Evolutionary conservation across 2,329 filamentous ascomycete species (phyloP), one percentile per base, ranked within the genome.

Genomic region (Sarocladium kiliense): DNA sequence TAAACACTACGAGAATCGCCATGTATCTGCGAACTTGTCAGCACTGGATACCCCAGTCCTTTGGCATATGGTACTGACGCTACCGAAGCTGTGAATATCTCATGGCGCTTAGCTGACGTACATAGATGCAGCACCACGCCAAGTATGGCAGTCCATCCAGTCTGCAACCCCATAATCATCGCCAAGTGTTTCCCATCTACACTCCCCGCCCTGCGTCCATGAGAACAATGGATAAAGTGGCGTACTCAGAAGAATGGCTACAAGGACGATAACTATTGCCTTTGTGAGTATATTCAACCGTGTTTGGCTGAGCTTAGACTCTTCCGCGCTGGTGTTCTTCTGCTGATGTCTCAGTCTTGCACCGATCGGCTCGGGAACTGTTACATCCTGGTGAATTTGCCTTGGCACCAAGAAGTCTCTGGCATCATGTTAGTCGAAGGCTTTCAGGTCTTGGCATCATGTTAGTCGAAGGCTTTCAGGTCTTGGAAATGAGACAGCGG

Each of bases 1-100:
- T 53, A 23, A 57, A 57, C 18, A 55, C 56, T n/a, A 57, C 39
- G 37, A 57, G 47, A 19, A 57, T 45, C 3, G 56, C 56, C 56
- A 57, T 55, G 23, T 57, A 57, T 27, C 56, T 57, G 34, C 19
- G 16, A 14, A 6, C 2, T 27, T n/a, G 37, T 56, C 30, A 45
- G 27, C 37, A 27, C n/a, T 45, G 16, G 27, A n/a, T 27, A 14
- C 26, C 30, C 19, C 45, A 7, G 14, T 19, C 26, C 16, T 2
- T 19, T 12, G 2, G 12, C 23, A 18, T 5, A 2, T 4, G 12
- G 18, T 18, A 49, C 56, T 54, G 21, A 57, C 56, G 44, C 56
- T 2, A 45, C 49, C 6, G 36, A 57, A 1, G 53, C 56, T 10
- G 36, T 49, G 32, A 57, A 53, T 19, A 57, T 55, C 45, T 57